Base-by-base conservation (phyloP, 2,329 filamentous ascomycete species). In the Myriosclerotinia scirpicola region DNA sequence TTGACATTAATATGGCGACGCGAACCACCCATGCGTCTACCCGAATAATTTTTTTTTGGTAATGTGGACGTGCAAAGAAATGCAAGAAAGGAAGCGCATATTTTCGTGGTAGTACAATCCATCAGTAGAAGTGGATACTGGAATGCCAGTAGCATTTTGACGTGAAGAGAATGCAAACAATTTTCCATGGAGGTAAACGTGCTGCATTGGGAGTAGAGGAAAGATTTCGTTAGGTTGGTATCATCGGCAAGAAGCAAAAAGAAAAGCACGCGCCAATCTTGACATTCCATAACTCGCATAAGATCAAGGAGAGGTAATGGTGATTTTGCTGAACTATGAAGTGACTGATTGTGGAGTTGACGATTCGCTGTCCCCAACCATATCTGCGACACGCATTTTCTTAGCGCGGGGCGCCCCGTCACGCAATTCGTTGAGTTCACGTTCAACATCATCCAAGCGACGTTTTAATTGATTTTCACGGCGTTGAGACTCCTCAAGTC, bases 381-480 rank as follows among this genome's bases (percentile, higher is more conserved):
- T 75, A 69, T 86, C 84, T 69, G 83, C 82, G 65, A 87, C 77
- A 66, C 83, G 81, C 77, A 84, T 83, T 75, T 82, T 83, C 78
- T 86, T 87, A 68, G 83, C 79, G 38, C 79, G 77, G 54, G 82
- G 82, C 22, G 76, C 76, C 55, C 83, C 83, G 30, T 78, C 77
- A 50, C 77, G 74, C 54, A 76, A 69, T 30, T 81, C 79, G 46
- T 71, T 71, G 17, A 84, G 69, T 68, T 83, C 81, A 66, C 76
- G 82, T 75, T 94, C 90, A 54, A 93, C 81, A 71, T 96, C 91
- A 67, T 91, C 90, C n/a, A 96, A 81, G 61, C 90, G 87, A 61
- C 90, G 85, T 79, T 96, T 96, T 48, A 96, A 83, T 67, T 89
- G 90, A 67, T 92, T 91, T 77, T 96, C 93, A 46, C 92, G 85